These are phyloP conservation scores for Colletotrichum sidae DNA, from an alignment of 2,329 filamentous ascomycete species.

Conservation along the genomic window DNA sequence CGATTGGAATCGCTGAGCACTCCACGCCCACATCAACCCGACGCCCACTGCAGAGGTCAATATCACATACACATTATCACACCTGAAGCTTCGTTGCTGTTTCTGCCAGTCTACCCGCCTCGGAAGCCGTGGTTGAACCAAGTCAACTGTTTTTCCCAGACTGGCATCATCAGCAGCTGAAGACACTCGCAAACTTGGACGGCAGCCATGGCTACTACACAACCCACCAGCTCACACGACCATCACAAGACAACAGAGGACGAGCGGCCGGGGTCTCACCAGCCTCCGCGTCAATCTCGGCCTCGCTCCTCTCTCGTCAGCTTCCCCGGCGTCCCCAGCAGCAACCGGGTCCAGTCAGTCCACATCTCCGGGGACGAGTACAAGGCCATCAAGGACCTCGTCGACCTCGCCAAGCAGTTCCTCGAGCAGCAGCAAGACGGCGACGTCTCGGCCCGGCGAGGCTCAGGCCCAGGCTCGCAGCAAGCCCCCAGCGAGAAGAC, in stretches of 20 bases:
- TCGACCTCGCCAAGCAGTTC: slow-evolving; percentile 25
- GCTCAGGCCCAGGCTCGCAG: no score
- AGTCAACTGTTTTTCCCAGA: not conserved
- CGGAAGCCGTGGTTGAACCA: not conserved
- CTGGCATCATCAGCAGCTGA: not conserved
- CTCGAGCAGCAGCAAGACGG: slow-evolving; percentile 22
- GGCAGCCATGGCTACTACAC: slow-evolving; percentile 4
- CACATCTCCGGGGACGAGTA: slow-evolving; percentile 33
- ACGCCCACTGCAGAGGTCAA: not conserved
- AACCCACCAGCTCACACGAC: not conserved
- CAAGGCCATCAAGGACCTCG: slow-evolving; percentile 32
- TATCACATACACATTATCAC: not conserved
- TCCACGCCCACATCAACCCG: no score
- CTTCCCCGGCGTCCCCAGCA: slow-evolving; percentile 11
- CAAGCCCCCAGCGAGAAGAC: slow-evolving; percentile 35
- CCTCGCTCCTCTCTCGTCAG: slow-evolving; percentile 22
- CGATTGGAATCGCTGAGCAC: not conserved
- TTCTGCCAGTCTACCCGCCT: not conserved
- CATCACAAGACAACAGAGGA: not conserved
- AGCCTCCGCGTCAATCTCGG: slow-evolving; percentile 1
- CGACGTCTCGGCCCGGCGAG: not conserved
- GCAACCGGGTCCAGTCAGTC: slow-evolving; percentile 12
- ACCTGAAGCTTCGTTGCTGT: not conserved
- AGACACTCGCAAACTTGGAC: not conserved
- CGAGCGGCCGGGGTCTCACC: not conserved